Percentiles rank a stretch among this genome's conserved stretches.
Conservation (phyloP, 345 rosid genomes). For the Erucastrum elatum region DNA sequence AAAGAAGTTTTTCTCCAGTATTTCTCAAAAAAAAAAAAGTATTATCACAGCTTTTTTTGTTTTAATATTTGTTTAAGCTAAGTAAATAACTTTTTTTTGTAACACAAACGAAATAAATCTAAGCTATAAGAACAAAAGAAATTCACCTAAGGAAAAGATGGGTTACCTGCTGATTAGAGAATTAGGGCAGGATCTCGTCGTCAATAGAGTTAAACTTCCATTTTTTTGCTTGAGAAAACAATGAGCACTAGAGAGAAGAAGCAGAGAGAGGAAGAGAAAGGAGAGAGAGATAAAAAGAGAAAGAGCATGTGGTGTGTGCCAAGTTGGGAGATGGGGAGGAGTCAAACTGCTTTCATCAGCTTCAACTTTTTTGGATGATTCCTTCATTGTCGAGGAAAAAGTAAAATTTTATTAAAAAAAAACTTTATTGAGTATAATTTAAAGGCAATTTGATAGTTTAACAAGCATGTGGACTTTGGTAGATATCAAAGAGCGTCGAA, state of each 20-base stretch:
- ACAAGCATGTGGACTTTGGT: conserved; percentile 6
- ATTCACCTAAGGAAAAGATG: not conserved
- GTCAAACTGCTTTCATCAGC: conserved; percentile 6
- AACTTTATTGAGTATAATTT: not conserved
- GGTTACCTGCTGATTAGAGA: conserved; percentile 17
- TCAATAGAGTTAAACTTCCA: conserved; percentile 19
- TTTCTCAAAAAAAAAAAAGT: too few relatives aligned
- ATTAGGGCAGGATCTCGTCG: conserved; percentile 23
- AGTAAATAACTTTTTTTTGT: not conserved
- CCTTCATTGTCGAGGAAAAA: conserved; percentile 2
- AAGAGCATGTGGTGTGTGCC: conserved; percentile 8
- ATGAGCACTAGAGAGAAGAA: conserved; percentile 2
- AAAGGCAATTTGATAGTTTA: not conserved
- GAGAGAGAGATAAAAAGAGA: not conserved
- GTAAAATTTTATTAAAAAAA: not conserved
- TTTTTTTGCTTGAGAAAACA: conserved; percentile 7
- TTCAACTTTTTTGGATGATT: conserved; percentile 13
- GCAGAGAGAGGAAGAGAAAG: not conserved
- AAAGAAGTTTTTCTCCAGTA: not conserved
- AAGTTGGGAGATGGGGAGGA: conserved; percentile 7
- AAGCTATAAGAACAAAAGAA: not conserved
- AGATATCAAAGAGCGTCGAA: conserved; percentile 22
- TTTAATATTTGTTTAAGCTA: not conserved
- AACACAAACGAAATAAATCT: not conserved
- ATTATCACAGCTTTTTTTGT: not conserved